Percentiles rank a stretch among this genome's conserved stretches.
These are phyloP conservation scores for Solidago caesia DNA, from an alignment of 129 eudicot species.

Conservation along the genomic window DNA sequence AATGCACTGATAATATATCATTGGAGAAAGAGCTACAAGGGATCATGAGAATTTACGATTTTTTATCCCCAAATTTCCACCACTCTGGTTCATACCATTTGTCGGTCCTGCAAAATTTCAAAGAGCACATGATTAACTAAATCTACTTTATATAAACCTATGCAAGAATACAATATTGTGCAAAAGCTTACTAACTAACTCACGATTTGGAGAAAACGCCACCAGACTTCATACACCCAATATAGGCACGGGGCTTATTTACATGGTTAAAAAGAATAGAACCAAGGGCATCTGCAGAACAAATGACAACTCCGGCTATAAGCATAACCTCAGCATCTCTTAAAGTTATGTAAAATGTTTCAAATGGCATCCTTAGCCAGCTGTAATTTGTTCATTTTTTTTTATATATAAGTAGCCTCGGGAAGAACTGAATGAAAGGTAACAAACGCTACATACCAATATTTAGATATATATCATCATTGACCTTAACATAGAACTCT, in stretches of 20 bases:
- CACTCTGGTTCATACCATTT: conserved; percentile 97
- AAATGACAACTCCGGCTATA: conserved; percentile 5
- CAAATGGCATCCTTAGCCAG: neutral
- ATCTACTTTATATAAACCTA: neutral
- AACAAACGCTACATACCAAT: conserved; percentile 48
- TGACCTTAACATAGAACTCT: conserved; percentile 81
- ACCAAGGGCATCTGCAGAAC: conserved; percentile 68
- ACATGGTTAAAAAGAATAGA: conserved; percentile 61
- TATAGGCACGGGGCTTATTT: conserved; percentile 72
- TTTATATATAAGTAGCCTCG: conserved; percentile 4
- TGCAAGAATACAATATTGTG: neutral
- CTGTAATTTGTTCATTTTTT: conserved; percentile 1
- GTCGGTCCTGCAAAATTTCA: conserved; percentile 48
- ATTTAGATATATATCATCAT: conserved; percentile 78
- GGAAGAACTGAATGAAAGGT: neutral
- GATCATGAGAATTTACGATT: conserved; percentile 57
- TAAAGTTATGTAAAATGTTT: neutral
- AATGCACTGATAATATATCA: neutral
- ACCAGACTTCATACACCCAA: conserved; percentile 96
- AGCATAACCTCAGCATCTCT: neutral
- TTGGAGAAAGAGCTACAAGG: neutral
- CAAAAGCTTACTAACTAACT: conserved; percentile 30
- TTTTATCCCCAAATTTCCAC: conserved; percentile 94
- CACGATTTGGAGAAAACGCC: conserved; percentile 81
- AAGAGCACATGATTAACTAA: neutral